Evolutionary conservation across 306 rosid genomes (phyloP), one percentile per base, ranked within the genome.

Genomic region (Gleditsia sinensis): DNA sequence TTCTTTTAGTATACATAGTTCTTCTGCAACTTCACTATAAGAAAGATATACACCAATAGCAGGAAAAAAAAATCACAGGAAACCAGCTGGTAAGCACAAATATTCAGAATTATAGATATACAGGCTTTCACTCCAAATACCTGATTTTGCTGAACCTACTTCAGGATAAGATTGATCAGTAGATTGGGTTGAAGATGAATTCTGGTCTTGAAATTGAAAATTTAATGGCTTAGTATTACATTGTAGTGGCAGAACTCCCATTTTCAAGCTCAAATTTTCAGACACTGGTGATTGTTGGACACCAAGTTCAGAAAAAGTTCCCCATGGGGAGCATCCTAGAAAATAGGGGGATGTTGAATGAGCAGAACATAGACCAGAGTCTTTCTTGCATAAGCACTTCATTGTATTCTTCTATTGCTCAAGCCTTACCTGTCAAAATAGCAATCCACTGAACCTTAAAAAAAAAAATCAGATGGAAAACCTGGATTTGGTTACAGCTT

Each of bases 181-280:
- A 12, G 87, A 86, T 73, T 86, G 93, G 76, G 86, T 71, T 43
- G 96, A 84, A 54, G 88, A 75, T 4, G 88, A 88, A 51, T 86
- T 85, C 46, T 74, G 88, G 11, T 88, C 93, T 69, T 79, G 96
- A 71, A 79, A 67, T 27, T 75, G 86, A 66, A 79, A 77, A 61
- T 30, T 75, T 51, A 75, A 63, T 45, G 76, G 80, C 83, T 75
- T 83, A 48, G 76, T 61, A 64, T 83, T 77, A 3, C 30, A 24
- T 68, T 77, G 67, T 50, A 74, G 87, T 23, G 82, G 87, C 1
- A 68, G 54, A 84, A 53, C 67, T 56, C 87, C 81, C 87, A 84
- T 86, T 36, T 79, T 83, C 75, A 84, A 74, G 74, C 72, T 66
- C 72, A 88, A 71, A 58, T 75, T 74, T 68, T 76, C 34, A 43